Conservation (phyloP, 139 green algal species). For the Edaphochlamys debaryana region DNA sequence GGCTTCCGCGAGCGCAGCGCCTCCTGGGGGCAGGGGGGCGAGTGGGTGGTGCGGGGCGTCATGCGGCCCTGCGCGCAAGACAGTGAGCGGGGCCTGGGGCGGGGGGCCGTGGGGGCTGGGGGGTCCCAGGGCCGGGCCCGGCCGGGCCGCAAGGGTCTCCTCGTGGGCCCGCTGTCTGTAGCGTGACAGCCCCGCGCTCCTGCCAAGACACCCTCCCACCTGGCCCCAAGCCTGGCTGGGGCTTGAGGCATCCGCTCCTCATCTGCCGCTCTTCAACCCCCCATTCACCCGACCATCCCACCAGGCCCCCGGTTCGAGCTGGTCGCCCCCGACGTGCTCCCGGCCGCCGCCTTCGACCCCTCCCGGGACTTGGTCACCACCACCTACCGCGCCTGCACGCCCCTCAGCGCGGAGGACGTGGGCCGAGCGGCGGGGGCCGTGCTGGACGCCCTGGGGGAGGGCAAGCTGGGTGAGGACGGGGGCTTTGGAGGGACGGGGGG, state of each 20-base stretch:
- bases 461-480: slow-evolving; percentile 10
- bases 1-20: not conserved
- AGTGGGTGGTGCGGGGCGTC: slow-evolving; percentile 21
- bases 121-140: no score
- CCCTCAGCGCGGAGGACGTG: slow-evolving; percentile 7
- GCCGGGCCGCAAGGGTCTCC: no score
- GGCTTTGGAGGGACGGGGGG: no score
- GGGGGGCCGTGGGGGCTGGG: no score
- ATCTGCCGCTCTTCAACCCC: no score
- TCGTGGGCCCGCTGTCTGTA: no score
- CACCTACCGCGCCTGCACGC: not conserved
- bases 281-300: no score
- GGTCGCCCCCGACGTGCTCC: not conserved
- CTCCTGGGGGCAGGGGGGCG: not conserved
- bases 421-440: not conserved
- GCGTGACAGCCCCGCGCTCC: no score
- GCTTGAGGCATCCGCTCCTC: no score
- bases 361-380: not conserved
- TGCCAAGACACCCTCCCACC: no score
- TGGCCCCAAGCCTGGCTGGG: no score
- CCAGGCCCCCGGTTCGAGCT: slow-evolving; percentile 18
- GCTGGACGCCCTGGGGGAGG: not conserved
- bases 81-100: no score
- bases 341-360: not conserved
- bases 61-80: slow-evolving; percentile 10